phyloP scores from a whole-genome alignment of 305 asterid genomes.

The Fraxinus sp. region DNA sequence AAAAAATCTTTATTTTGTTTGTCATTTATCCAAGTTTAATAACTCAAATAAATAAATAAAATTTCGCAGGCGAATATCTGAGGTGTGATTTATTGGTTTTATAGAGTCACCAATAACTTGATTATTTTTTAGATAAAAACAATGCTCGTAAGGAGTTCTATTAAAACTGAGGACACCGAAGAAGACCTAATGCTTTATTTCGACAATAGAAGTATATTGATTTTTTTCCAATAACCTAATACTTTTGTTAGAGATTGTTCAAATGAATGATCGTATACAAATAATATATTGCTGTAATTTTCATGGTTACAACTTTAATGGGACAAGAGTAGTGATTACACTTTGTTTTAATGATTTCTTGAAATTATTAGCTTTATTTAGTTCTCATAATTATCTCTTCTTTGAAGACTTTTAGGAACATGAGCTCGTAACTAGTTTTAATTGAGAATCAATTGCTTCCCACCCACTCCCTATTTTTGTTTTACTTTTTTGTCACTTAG shows the following conservation, averaged over 20 bases:
- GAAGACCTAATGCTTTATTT: no score
- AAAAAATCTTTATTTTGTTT: background rate
- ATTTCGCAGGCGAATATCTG: background rate
- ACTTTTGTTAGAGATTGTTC: no score
- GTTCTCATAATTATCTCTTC: constrained; percentile 25
- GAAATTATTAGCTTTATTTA: constrained; percentile 32
- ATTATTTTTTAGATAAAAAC: no score
- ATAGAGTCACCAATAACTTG: no score
- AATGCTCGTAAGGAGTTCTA: no score
- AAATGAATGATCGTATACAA: no score
- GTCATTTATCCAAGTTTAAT: background rate
- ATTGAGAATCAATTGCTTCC: constrained; percentile 14
- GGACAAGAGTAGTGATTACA: constrained; percentile 37
- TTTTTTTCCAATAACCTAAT: no score
- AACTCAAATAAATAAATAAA: no score
- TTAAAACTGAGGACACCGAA: no score
- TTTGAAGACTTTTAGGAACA: constrained; percentile 28
- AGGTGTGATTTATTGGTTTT: background rate
- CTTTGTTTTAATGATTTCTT: constrained; percentile 29
- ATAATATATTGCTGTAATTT: background rate
- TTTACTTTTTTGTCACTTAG: background rate
- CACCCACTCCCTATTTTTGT: background rate
- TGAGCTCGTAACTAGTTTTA: constrained; percentile 26
- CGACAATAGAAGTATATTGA: no score
- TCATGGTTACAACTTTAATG: constrained; percentile 25